Evolutionary conservation across 176 grass and related monocot species (phyloP), one percentile per base, ranked within the genome.

Genomic region (Avena eriantha): DNA sequence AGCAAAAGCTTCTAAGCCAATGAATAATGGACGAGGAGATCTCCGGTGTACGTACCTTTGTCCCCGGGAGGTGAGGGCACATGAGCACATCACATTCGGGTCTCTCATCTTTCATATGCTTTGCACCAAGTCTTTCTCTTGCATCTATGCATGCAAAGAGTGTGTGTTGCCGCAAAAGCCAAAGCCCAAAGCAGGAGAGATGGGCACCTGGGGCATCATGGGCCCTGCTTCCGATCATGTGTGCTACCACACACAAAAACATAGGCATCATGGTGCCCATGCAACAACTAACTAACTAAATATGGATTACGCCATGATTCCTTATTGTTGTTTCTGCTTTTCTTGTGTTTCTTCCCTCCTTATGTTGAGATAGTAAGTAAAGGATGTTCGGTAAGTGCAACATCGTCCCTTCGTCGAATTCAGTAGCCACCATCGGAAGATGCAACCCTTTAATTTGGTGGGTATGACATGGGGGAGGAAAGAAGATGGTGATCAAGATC

Each of bases 61-160:
- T 36, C 47, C 65, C 43, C 31, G 7, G 19, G 55, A 21, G 19
- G 55, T 58, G 7, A 22, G 26, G 4, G 63, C 63, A 63, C 59
- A 63, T 63, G 59, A n/a, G 57, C 80, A 61, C 84, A 82, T 31
- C 86, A 49, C 54, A 33, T 66, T 66, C 18, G 51, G 23, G 54
- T 14, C 3, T 23, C 39, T 41, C 39, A 41, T 66, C 43, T 78
- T 70, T 82, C 84, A 80, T 41, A 41, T 85, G 54, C 74, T 79
- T 88, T 80, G 69, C 73, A 8, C n/a, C 46, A 23, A 67, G 57
- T 26, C 91, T 96, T 93, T 96, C 94, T 92, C 92, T 90, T 84
- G 82, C 79, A 84, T 77, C 94, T 65, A 96, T 96, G 94, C 87
- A 96, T 96, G 94, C 87, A 90, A 78, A 86, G 49, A 8, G 77